Evolutionary conservation across 116 monocot species (phyloP).

Genomic region (Dioscorea cayenensis): DNA sequence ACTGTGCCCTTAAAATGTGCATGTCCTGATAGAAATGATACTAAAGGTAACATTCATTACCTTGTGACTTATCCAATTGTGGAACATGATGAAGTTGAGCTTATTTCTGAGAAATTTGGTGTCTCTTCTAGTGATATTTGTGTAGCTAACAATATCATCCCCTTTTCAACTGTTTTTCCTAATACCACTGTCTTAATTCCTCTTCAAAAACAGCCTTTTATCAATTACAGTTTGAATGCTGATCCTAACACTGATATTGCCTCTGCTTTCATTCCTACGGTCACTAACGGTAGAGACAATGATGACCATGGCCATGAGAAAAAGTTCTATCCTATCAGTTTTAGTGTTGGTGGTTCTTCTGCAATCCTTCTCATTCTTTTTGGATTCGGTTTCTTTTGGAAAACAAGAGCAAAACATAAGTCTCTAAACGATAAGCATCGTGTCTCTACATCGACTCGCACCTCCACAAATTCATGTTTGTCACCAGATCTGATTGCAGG

Average conservation of each 20-base stretch:
- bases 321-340: background rate
- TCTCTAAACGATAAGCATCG: background rate
- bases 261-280: background rate
- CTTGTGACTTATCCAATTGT: slow-evolving; percentile 17
- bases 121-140: slow-evolving; percentile 10
- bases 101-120: slow-evolving; percentile 13
- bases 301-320: background rate
- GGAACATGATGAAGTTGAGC: background rate
- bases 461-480: slow-evolving; percentile 7
- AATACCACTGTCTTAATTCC: background rate
- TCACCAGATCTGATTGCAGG: slow-evolving; percentile 19
- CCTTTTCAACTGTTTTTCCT: background rate
- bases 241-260: background rate
- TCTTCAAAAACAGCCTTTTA: background rate
- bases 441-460: background rate
- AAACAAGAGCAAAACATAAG: background rate
- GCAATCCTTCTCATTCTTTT: background rate
- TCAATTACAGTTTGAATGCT: background rate
- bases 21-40: slow-evolving; percentile 5
- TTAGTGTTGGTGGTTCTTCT: background rate
- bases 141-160: slow-evolving; percentile 7
- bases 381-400: slow-evolving; percentile 4
- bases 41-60: slow-evolving; percentile 2
- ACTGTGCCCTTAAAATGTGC: slow-evolving; percentile 11
- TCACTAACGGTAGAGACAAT: too few relatives aligned